Evolutionary conservation across 2,329 filamentous ascomycete genomes (phyloP).

Genomic region (Fusarium azukiicola): DNA sequence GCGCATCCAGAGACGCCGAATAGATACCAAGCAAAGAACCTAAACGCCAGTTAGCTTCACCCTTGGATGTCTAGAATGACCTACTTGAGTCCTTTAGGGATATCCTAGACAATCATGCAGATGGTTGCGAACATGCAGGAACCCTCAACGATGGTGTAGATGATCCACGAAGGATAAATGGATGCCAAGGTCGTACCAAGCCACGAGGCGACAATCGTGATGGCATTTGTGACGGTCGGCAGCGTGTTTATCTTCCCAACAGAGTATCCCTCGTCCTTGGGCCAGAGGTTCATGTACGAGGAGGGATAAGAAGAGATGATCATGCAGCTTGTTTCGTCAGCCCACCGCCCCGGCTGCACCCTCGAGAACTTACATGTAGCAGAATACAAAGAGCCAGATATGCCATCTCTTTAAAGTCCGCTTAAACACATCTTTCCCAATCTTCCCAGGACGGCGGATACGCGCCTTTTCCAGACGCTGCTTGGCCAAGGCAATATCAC

Average conservation of each 20-base stretch:
- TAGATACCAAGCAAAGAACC: slow-evolving; percentile 15
- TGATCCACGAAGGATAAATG: slow-evolving; percentile 27
- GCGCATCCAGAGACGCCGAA: background rate
- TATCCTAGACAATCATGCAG: slow-evolving; percentile 35
- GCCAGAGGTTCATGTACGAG: slow-evolving; percentile 56
- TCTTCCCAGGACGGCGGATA: slow-evolving; percentile 26
- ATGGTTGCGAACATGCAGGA: slow-evolving; percentile 29
- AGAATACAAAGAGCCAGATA: slow-evolving; percentile 16
- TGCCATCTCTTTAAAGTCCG: slow-evolving; percentile 1
- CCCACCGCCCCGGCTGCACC: no score
- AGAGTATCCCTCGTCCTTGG: slow-evolving; percentile 47
- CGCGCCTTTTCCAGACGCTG: slow-evolving; percentile 22
- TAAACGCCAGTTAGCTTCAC: background rate
- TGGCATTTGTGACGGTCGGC: slow-evolving; percentile 54
- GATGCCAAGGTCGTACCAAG: slow-evolving; percentile 52
- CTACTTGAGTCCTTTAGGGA: slow-evolving; percentile 28
- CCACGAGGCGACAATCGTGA: slow-evolving; percentile 54
- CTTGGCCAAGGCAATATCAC: slow-evolving; percentile 26
- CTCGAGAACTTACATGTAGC: no score
- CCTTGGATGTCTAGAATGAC: no score
- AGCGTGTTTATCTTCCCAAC: slow-evolving; percentile 55
- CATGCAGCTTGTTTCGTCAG: slow-evolving; percentile 27
- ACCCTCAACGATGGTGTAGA: slow-evolving; percentile 15
- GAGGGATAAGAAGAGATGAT: slow-evolving; percentile 52
- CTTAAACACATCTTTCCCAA: slow-evolving; percentile 22